Percentiles rank a stretch among this genome's conserved stretches.
Evolutionary conservation across 257 asterid species (phyloP).

Genomic region (Phtheirospermum japonicum): DNA sequence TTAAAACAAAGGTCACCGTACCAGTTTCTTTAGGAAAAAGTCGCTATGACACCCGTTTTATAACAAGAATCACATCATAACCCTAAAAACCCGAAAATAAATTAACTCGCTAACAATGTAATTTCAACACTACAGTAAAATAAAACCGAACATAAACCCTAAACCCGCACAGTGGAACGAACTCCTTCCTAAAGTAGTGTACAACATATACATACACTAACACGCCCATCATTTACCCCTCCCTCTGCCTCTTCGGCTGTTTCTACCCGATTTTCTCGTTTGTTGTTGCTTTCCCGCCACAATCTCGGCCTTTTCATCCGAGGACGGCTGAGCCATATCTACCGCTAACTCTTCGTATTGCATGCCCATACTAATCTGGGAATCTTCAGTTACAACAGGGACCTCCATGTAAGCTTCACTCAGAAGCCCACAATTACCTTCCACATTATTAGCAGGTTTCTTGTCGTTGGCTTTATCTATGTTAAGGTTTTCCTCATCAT

Average conservation of each 20-base stretch:
- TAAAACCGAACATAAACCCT: background rate
- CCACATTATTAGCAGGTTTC: constrained; percentile 23
- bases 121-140: background rate
- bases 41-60: no score
- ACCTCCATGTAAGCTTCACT: constrained; percentile 53
- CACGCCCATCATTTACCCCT: constrained; percentile 38
- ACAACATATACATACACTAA: constrained; percentile 29
- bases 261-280: constrained; percentile 33
- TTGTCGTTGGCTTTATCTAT: constrained; percentile 8
- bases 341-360: constrained; percentile 37
- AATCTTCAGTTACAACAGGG: constrained; percentile 43
- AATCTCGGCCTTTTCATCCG: constrained; percentile 20
- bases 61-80: background rate
- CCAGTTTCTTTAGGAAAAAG: no score
- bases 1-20: no score
- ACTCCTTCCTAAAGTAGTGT: constrained; percentile 29
- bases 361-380: constrained; percentile 25
- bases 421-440: constrained; percentile 39
- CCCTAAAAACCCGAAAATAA: background rate
- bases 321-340: constrained; percentile 33
- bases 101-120: background rate
- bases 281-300: constrained; percentile 37
- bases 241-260: constrained; percentile 39
- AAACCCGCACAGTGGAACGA: background rate
- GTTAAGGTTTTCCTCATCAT: background rate